Conservation (phyloP, 148 eudicot species). For the Vaccinium corymbosum region DNA sequence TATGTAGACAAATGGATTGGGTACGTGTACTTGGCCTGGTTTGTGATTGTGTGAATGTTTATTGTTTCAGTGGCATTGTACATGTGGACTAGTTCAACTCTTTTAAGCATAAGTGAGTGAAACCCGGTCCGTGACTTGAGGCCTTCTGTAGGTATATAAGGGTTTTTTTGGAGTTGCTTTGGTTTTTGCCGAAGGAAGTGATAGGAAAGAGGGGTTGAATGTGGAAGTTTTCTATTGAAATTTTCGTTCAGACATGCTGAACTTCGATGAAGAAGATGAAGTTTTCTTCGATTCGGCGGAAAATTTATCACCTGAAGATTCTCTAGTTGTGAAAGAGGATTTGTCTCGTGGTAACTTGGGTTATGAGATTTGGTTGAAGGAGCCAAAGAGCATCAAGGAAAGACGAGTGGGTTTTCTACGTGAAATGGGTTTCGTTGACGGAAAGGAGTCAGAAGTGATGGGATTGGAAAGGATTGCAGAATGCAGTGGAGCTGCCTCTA, state of each 20-base stretch:
- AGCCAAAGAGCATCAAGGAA: slow-evolving; percentile 53
- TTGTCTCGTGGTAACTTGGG: slow-evolving; percentile 18
- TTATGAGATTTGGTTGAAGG: slow-evolving; percentile 54
- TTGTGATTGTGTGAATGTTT: slow-evolving; percentile 2
- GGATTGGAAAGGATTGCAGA: slow-evolving; percentile 30
- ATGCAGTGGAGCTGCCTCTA: slow-evolving; percentile 33
- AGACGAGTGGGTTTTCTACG: slow-evolving; percentile 47
- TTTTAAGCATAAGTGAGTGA: slow-evolving; percentile 15
- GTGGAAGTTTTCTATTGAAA: slow-evolving; percentile 28
- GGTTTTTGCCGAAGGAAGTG: slow-evolving; percentile 4
- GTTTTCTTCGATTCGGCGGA: slow-evolving; percentile 57
- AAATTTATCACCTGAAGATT: slow-evolving; percentile 35
- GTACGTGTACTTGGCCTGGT: neutral
- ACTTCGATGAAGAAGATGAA: slow-evolving; percentile 40
- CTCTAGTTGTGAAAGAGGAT: slow-evolving; percentile 22
- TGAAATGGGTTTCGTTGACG: slow-evolving; percentile 48
- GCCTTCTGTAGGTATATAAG: slow-evolving; percentile 20
- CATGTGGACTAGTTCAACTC: slow-evolving; percentile 14
- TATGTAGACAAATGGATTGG: neutral
- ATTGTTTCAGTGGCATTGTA: slow-evolving; percentile 21
- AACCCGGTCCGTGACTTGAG: slow-evolving; percentile 27
- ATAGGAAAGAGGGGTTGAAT: slow-evolving; percentile 25
- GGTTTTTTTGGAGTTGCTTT: neutral
- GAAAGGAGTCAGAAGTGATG: slow-evolving; percentile 6
- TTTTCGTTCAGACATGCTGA: slow-evolving; percentile 29